Conservation (phyloP, 2,329 filamentous ascomycete genomes). For the Pestalotiopsis sp. region DNA sequence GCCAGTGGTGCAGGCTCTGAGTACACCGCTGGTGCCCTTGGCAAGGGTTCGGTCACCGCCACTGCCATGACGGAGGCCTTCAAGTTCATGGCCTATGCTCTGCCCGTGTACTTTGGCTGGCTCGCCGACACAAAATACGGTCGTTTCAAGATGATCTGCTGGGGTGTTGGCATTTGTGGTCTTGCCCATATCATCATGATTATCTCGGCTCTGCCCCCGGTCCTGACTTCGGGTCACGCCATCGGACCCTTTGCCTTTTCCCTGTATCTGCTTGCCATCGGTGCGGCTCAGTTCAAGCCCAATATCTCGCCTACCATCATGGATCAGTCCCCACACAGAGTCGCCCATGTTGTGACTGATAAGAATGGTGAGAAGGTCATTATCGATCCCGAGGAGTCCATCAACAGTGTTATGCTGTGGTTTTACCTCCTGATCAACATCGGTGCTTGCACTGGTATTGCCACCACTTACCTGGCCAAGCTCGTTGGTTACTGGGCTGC, state of each 20-base stretch:
- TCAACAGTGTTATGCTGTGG: constrained; percentile 68
- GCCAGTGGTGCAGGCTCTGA: constrained; percentile 30
- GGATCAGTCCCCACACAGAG: constrained; percentile 65
- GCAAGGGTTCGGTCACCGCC: constrained; percentile 47
- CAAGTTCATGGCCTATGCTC: constrained; percentile 48
- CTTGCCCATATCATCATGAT: constrained; percentile 30
- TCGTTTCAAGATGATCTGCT: constrained; percentile 28
- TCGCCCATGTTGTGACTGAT: constrained; percentile 53
- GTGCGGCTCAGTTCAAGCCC: constrained; percentile 71
- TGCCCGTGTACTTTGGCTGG: constrained; percentile 45
- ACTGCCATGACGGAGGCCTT: constrained; percentile 48
- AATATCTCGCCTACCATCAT: constrained; percentile 71
- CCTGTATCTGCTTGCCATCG: constrained; percentile 54
- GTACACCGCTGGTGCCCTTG: constrained; percentile 50
- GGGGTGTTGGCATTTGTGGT: constrained; percentile 16
- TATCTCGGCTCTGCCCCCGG: constrained; percentile 33
- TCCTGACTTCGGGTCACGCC: constrained; percentile 48
- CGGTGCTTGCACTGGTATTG: constrained; percentile 51
- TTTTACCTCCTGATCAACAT: constrained; percentile 59
- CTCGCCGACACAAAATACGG: constrained; percentile 44
- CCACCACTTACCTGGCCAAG: constrained; percentile 53
- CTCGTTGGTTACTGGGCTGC: constrained; percentile 52
- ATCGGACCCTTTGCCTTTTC: constrained; percentile 65
- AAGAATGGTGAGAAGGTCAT: constrained; percentile 65
- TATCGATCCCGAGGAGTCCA: constrained; percentile 65